Evolutionary conservation across 805 yeast species (phyloP).

Genomic region (Spathaspora sp.): DNA sequence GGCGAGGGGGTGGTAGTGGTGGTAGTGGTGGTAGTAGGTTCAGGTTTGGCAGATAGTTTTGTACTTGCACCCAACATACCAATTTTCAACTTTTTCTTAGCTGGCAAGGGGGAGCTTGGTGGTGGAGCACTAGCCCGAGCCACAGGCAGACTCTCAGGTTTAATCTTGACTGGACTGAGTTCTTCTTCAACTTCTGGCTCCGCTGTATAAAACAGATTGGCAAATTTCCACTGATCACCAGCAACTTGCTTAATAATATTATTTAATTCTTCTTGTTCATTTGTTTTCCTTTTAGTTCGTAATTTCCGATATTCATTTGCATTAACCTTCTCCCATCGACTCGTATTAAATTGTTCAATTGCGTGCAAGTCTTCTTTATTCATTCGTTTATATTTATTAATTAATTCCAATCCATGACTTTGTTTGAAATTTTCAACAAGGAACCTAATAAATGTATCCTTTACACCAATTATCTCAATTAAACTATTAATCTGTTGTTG

Average conservation of each 20-base stretch:
- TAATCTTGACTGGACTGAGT: background rate
- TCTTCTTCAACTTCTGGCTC: background rate
- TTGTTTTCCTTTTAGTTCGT: background rate
- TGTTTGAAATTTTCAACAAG: constrained; percentile 31
- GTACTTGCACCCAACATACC: background rate
- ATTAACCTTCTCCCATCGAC: constrained; percentile 7
- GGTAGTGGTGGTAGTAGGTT: background rate
- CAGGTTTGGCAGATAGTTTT: background rate
- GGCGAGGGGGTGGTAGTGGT: background rate
- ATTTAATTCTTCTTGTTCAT: background rate
- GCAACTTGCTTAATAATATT: constrained; percentile 1
- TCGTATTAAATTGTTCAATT: constrained; percentile 8
- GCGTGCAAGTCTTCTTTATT: constrained; percentile 8
- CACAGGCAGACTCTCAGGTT: background rate
- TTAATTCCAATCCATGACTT: constrained; percentile 30
- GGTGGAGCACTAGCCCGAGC: background rate
- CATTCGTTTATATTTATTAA: constrained; percentile 23
- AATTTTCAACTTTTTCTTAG: background rate
- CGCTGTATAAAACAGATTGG: constrained; percentile 3
- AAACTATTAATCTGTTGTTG: constrained; percentile 15
- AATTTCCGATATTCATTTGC: constrained; percentile 1
- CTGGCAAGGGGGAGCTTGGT: background rate
- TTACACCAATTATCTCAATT: constrained; percentile 16
- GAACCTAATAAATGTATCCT: constrained; percentile 30
- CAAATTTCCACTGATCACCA: constrained; percentile 4